Percentiles rank a stretch among this genome's conserved stretches.
phyloP scores from a whole-genome alignment of 805 yeast species.

The Wickerhamomyces alni region DNA sequence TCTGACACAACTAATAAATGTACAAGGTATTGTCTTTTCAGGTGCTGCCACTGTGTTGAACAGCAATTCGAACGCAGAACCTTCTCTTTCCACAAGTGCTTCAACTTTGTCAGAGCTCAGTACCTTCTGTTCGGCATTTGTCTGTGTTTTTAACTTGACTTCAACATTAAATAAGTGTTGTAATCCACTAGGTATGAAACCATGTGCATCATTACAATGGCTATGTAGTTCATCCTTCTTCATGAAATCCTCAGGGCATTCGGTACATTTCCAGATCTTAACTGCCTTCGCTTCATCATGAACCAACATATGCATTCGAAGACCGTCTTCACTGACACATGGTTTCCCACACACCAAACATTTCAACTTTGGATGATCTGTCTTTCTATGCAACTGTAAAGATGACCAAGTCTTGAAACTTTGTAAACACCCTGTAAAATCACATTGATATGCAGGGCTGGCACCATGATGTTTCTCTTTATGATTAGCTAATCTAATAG shows the following conservation, averaged over 20 bases:
- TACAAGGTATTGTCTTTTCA: conserved; percentile 36
- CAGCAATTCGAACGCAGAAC: conserved; percentile 24
- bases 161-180: conserved; percentile 1
- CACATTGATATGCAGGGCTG: conserved; percentile 51
- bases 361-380: conserved; percentile 63
- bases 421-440: conserved; percentile 51
- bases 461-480: conserved; percentile 58
- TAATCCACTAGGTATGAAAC: conserved; percentile 16
- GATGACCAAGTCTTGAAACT: conserved; percentile 69
- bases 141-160: neutral
- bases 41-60: conserved; percentile 26
- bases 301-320: conserved; percentile 65
- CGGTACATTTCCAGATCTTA: conserved; percentile 56
- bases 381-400: conserved; percentile 62
- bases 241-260: conserved; percentile 46
- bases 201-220: conserved; percentile 50
- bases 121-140: neutral
- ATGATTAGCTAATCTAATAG: conserved; percentile 63
- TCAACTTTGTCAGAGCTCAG: conserved; percentile 19
- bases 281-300: conserved; percentile 46
- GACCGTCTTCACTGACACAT: conserved; percentile 67
- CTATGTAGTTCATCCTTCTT: conserved; percentile 49
- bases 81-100: conserved; percentile 20
- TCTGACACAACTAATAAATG: conserved; percentile 45
- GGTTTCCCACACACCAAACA: conserved; percentile 64